phyloP scores from a whole-genome alignment of 1,139 yeast genomes.

The Debaryomyces sp. region DNA sequence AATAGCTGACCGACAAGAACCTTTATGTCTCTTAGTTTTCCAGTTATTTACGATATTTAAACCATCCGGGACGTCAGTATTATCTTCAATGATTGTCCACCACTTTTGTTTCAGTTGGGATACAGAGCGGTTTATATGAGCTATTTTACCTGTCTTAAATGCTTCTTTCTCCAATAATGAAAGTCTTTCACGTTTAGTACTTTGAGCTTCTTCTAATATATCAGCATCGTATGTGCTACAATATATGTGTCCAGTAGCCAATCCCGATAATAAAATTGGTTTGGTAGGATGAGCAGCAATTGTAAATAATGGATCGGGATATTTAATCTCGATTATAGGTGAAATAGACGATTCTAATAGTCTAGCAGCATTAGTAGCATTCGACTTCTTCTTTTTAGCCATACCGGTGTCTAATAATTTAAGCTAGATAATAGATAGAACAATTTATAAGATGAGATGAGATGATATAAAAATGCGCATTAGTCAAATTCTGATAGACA shows the following conservation, averaged over 20 bases:
- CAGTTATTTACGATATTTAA: conserved; percentile 52
- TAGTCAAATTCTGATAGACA: background rate
- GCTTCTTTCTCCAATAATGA: conserved; percentile 27
- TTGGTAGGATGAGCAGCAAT: conserved; percentile 79
- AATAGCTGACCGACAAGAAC: conserved; percentile 75
- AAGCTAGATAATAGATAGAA: background rate
- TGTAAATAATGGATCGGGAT: conserved; percentile 68
- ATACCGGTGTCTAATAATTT: background rate
- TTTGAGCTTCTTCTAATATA: conserved; percentile 37
- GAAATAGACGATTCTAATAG: conserved; percentile 37
- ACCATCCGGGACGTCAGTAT: conserved; percentile 29
- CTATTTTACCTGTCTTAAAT: conserved; percentile 29
- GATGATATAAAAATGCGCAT: background rate
- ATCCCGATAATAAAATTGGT: conserved; percentile 68
- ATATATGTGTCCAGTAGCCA: conserved; percentile 76
- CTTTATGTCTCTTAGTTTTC: conserved; percentile 91
- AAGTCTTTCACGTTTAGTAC: conserved; percentile 23
- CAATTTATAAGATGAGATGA: conserved; percentile 2
- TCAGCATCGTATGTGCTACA: conserved; percentile 58
- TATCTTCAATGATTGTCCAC: conserved; percentile 52
- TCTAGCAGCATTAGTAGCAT: conserved; percentile 8
- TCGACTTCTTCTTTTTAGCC: conserved; percentile 11
- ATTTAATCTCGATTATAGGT: conserved; percentile 56
- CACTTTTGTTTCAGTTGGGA: conserved; percentile 46
- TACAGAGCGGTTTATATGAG: conserved; percentile 32